These are phyloP conservation scores for Lavandula angustifolia DNA, from an alignment of 257 asterid genomes.

Conservation along the genomic window DNA sequence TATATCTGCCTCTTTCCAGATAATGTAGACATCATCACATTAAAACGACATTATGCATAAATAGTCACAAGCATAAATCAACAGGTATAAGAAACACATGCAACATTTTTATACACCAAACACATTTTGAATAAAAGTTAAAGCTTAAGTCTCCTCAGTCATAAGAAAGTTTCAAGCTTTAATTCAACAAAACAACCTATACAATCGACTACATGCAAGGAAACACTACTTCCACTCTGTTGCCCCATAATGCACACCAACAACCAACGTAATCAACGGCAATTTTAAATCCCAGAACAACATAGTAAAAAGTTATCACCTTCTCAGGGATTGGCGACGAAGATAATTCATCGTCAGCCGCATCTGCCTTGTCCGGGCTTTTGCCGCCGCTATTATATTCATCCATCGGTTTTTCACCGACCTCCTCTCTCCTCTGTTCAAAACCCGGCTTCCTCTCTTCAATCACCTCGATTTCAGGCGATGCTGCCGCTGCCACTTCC, in stretches of 20 bases:
- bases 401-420: constrained; percentile 59
- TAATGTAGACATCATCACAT: not conserved
- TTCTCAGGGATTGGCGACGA: constrained; percentile 64
- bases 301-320: constrained; percentile 39
- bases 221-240: constrained; percentile 12
- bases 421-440: constrained; percentile 43
- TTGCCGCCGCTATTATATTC: constrained; percentile 50
- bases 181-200: constrained; percentile 25
- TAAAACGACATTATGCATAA: not conserved
- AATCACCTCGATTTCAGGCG: constrained; percentile 40
- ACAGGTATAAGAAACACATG: constrained; percentile 6
- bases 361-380: constrained; percentile 54
- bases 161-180: constrained; percentile 24
- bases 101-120: constrained; percentile 11
- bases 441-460: constrained; percentile 38
- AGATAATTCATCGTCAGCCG: constrained; percentile 61
- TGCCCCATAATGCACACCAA: constrained; percentile 7
- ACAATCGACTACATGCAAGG: constrained; percentile 24
- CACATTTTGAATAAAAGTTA: not conserved
- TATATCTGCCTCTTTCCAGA: constrained; percentile 14
- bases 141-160: constrained; percentile 23
- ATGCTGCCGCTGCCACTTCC: constrained; percentile 33
- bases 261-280: not conserved
- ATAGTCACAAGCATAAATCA: not conserved
- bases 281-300: not conserved